Base-by-base conservation (phyloP, 2,329 filamentous ascomycete genomes). In the Penicillium sp. region DNA sequence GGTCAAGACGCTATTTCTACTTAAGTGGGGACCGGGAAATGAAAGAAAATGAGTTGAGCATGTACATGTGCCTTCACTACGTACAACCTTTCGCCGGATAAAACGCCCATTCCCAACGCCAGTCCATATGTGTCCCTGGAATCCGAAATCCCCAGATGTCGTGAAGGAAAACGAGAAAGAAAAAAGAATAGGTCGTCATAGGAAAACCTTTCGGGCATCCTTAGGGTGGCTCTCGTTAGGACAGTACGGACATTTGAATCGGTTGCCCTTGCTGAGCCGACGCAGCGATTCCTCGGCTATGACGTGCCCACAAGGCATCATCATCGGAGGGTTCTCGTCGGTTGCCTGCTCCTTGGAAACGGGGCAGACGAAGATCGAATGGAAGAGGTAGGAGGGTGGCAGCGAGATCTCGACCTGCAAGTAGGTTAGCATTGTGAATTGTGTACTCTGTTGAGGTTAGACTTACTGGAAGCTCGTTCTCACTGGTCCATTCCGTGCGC, bases 171-270 rank as follows among this genome's bases (percentile, higher is more conserved):
- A 35, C 43, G 22, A 22, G 42, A 43, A 27, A 46, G 14, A 41
- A 31, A 14, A 20, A 4, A 35, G 24, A 4, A 30, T 36, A 14
- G 27, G 18, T 51, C 39, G 9, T 71, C 74, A 90, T 41, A 91
- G 71, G 46, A 84, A 84, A 40, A 94, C 87, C 68, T 86, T 85
- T 62, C 78, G 81, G 6, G 91, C 90, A 48, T 96, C 90, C 59
- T 83, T 85, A 1, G 88, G 77, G 58, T 86, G 80, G 41, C 90
- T 90, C 72, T 97, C 92, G 27, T 77, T 84, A 0, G 94, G 94
- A 67, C 94, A 99, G 69, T 99, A 99, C 0, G 94, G 94, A 65
- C 94, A 99, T 72, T 99, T 99, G 79, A 95, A 95, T 53, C 87
- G 79, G 38, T 78, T 81, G 0, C 87, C 87, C 73, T 95, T 95